phyloP scores from a whole-genome alignment of 2,329 filamentous ascomycete genomes.

The Trichoderma cornu-damae region DNA sequence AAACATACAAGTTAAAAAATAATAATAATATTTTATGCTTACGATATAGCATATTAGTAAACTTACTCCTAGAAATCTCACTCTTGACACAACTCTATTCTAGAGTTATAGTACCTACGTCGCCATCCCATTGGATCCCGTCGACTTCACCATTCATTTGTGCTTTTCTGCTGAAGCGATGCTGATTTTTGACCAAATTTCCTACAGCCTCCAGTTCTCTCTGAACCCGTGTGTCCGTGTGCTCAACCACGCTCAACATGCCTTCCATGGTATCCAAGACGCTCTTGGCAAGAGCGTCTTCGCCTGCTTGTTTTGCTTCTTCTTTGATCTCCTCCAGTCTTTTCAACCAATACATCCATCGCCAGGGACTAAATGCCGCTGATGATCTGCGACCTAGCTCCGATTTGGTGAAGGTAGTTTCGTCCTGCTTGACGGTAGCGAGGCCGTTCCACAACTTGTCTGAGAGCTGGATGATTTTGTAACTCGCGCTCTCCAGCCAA shows the following conservation, averaged over 20 bases:
- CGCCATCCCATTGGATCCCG: neutral
- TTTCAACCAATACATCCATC: conserved; percentile 16
- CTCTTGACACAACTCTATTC: neutral
- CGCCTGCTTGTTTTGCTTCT: neutral
- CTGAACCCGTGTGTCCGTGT: neutral
- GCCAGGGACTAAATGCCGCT: conserved; percentile 11
- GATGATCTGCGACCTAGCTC: conserved; percentile 8
- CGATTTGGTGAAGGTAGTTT: neutral
- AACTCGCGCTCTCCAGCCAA: neutral
- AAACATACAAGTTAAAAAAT: too few relatives aligned
- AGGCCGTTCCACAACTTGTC: neutral
- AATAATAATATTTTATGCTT: too few relatives aligned
- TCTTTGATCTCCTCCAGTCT: neutral
- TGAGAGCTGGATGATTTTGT: conserved; percentile 4
- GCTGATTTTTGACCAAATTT: neutral
- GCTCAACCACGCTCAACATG: neutral
- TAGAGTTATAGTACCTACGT: neutral
- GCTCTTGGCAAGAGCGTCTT: neutral
- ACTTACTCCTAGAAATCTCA: neutral
- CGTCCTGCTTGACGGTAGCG: neutral
- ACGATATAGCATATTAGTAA: neutral
- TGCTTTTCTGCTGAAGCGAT: neutral
- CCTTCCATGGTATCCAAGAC: neutral
- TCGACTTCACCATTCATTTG: neutral
- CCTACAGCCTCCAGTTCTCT: neutral